Evolutionary conservation across 2,329 filamentous ascomycete species (phyloP), one percentile per base, ranked within the genome.

Genomic region (Cytospora paraplurivora): DNA sequence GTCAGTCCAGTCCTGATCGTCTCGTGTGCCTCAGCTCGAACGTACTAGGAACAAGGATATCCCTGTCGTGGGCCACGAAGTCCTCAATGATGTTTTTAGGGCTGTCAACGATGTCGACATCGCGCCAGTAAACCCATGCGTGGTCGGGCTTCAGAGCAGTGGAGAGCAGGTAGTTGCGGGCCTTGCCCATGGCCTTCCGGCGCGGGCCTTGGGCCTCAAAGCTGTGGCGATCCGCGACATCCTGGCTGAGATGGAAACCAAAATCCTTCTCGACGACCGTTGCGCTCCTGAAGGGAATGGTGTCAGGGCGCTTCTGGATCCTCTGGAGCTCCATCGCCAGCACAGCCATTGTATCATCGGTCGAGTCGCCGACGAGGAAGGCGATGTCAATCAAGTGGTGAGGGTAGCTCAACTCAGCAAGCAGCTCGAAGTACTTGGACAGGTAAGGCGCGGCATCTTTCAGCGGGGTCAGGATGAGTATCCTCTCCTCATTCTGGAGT

Each of bases 51-150:
- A 98, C 94, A 63, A 99, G 79, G 64, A 99, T 86, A 75, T 99
- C 95, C 73, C 88, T 88, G 75, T 99, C 91, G 72, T 98, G 95
- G 21, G 92, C 91, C 71, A 96, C 90, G 70, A 99, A 96, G 72
- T 99, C 95, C 78, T 99, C 93, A 38, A 99, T 82, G 66, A 99
- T 96, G 72, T 85, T 88, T 67, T 85, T 84, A 1, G 94, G 92
- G 74, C 90, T 96, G 73, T 99, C 93, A 54, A 91, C 88, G 70
- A 99, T 97, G 76, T 99, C 95, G 56, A 97, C 93, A 75, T 99
- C 95, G 65, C 95, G 87, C 95, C 95, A 99, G 76, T 97, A 98
- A 10, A 98, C 93, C 95, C 95, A 99, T 10, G 93, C 94, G 75
- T 99, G 95, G 66, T 98, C 93, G 0, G 93, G 88, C 79, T 96